A percentile compares a stretch with the other conserved stretches of the same genome.
Evolutionary conservation across 208 protist genomes (phyloP).

Genomic region (Trypanosoma lewisi): DNA sequence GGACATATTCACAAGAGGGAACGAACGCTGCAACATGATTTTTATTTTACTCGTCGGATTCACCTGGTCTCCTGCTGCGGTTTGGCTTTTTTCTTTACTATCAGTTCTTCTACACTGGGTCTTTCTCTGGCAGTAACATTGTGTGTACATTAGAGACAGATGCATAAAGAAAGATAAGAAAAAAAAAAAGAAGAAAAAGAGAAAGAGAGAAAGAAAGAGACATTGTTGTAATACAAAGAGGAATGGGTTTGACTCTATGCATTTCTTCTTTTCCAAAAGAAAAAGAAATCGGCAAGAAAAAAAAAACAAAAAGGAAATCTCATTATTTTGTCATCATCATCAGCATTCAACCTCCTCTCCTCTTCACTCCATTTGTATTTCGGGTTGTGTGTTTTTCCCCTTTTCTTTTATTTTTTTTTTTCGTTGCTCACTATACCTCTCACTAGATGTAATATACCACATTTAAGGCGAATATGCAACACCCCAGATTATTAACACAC

Average conservation of each 20-base stretch:
- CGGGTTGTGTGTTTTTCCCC: too few relatives aligned
- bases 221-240: too few relatives aligned
- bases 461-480: too few relatives aligned
- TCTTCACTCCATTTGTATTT: conserved; percentile 2
- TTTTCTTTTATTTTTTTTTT: too few relatives aligned
- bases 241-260: too few relatives aligned
- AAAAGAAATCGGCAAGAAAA: conserved; percentile 14
- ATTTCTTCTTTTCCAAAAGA: too few relatives aligned
- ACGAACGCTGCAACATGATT: conserved; percentile 43
- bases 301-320: conserved; percentile 18
- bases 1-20: conserved; percentile 6
- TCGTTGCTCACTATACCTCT: neutral
- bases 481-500: too few relatives aligned
- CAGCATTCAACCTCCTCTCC: neutral
- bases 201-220: too few relatives aligned
- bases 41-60: neutral
- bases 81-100: conserved; percentile 16
- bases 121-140: too few relatives aligned
- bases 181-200: too few relatives aligned
- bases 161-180: too few relatives aligned
- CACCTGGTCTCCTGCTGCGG: conserved; percentile 2
- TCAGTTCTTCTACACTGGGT: conserved; percentile 13
- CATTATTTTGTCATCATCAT: neutral
- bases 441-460: neutral
- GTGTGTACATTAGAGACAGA: too few relatives aligned